These are phyloP conservation scores for Hypoxylon sp. DNA, from an alignment of 2,329 filamentous ascomycete genomes.

Conservation along the genomic window DNA sequence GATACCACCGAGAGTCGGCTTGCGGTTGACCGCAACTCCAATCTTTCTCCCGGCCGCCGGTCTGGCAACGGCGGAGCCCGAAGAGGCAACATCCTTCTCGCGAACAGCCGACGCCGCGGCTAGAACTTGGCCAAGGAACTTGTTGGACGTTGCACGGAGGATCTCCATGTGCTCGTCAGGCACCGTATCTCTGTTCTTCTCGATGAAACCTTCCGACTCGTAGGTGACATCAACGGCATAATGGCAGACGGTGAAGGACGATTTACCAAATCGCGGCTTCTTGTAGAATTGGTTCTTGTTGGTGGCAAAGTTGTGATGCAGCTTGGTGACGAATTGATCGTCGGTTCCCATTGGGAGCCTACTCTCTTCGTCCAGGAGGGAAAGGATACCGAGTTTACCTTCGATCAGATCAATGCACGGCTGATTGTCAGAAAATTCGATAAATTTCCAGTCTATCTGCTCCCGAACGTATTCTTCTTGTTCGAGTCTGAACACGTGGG, in stretches of 20 bases:
- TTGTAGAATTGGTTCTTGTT: slow-evolving; percentile 98
- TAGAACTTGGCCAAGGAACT: slow-evolving; percentile 83
- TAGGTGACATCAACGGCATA: slow-evolving; percentile 98
- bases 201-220: slow-evolving; percentile 98
- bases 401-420: slow-evolving; percentile 99
- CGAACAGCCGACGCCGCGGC: slow-evolving; percentile 85
- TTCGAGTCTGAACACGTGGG: slow-evolving; percentile 98
- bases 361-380: slow-evolving; percentile 94
- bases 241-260: slow-evolving; percentile 96
- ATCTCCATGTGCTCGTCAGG: slow-evolving; percentile 98
- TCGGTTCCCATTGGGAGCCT: slow-evolving; percentile 96
- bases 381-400: slow-evolving; percentile 91
- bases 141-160: slow-evolving; percentile 81
- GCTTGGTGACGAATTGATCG: slow-evolving; percentile 94
- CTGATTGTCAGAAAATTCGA: slow-evolving; percentile 99
- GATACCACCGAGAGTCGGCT: slow-evolving; percentile 96
- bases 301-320: slow-evolving; percentile 89
- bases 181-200: slow-evolving; percentile 98
- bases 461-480: slow-evolving; percentile 97
- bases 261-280: slow-evolving; percentile 97
- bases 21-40: slow-evolving; percentile 90
- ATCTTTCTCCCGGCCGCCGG: slow-evolving; percentile 84
- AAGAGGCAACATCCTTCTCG: slow-evolving; percentile 81
- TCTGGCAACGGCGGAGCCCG: slow-evolving; percentile 76
- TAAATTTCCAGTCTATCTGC: slow-evolving; percentile 99